Conservation (phyloP, 345 rosid species). For the Psidium friedrichsthalianum region DNA sequence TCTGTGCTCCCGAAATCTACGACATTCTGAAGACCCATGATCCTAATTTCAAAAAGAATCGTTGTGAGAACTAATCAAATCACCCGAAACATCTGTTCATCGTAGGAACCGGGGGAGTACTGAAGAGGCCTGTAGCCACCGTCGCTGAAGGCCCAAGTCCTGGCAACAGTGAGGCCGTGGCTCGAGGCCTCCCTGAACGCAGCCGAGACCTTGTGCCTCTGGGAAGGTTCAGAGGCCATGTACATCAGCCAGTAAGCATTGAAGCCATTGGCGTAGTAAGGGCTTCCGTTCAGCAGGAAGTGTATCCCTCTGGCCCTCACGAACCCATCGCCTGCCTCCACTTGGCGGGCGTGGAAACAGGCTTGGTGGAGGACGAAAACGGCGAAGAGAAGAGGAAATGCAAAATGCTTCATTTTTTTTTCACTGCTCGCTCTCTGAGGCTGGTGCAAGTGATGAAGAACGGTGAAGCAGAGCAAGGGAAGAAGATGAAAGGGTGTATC, state of each 20-base stretch:
- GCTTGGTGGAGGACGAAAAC: slow-evolving; percentile 26
- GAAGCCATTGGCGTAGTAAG: slow-evolving; percentile 81
- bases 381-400: slow-evolving; percentile 10
- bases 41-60: neutral
- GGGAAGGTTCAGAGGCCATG: slow-evolving; percentile 60
- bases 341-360: slow-evolving; percentile 11
- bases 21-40: neutral
- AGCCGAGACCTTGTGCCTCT: slow-evolving; percentile 42
- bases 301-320: slow-evolving; percentile 52
- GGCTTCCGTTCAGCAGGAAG: slow-evolving; percentile 54
- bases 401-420: slow-evolving; percentile 16
- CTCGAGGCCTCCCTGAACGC: slow-evolving; percentile 56
- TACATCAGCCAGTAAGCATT: slow-evolving; percentile 95
- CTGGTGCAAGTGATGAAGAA: neutral
- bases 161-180: slow-evolving; percentile 64
- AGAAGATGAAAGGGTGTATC: neutral
- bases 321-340: slow-evolving; percentile 46
- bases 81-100: slow-evolving; percentile 70
- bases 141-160: slow-evolving; percentile 94
- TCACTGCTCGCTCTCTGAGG: neutral
- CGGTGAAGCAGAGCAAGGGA: neutral
- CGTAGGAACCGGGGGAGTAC: slow-evolving; percentile 65
- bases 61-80: neutral
- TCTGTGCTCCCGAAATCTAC: neutral
- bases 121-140: slow-evolving; percentile 75